phyloP scores from a whole-genome alignment of 805 yeast genomes.

The Kodamaea sagamina region DNA sequence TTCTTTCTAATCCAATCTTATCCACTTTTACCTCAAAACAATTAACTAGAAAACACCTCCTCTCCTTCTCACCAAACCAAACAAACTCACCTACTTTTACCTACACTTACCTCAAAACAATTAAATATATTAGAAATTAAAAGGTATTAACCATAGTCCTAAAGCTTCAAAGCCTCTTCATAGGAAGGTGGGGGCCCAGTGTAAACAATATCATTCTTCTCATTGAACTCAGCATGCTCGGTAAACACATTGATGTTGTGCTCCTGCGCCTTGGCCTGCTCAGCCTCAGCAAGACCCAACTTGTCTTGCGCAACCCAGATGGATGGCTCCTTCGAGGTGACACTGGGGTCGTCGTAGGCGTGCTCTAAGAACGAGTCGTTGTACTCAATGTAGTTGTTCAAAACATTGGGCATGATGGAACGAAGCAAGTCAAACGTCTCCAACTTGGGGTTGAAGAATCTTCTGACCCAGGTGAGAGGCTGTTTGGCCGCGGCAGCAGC shows the following conservation, averaged over 20 bases:
- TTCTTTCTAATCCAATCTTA: too few species aligned
- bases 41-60: too few species aligned
- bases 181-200: slow-evolving; percentile 73
- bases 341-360: slow-evolving; percentile 59
- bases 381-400: slow-evolving; percentile 44
- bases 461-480: slow-evolving; percentile 33
- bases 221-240: slow-evolving; percentile 57
- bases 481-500: slow-evolving; percentile 15
- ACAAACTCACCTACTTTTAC: not conserved
- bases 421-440: slow-evolving; percentile 51
- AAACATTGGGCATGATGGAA: slow-evolving; percentile 43
- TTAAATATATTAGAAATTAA: slow-evolving; percentile 6
- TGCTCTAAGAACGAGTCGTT: slow-evolving; percentile 40
- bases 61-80: too few species aligned
- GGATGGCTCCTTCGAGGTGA: slow-evolving; percentile 56
- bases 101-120: not conserved
- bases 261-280: slow-evolving; percentile 57
- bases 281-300: slow-evolving; percentile 63
- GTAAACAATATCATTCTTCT: slow-evolving; percentile 54
- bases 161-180: slow-evolving; percentile 48
- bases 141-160: slow-evolving; percentile 10
- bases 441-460: slow-evolving; percentile 50
- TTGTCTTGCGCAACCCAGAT: slow-evolving; percentile 74
- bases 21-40: too few species aligned
- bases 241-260: slow-evolving; percentile 57